phyloP scores from a whole-genome alignment of 768 basidiomycete genomes.

The Lactarius sp. region DNA sequence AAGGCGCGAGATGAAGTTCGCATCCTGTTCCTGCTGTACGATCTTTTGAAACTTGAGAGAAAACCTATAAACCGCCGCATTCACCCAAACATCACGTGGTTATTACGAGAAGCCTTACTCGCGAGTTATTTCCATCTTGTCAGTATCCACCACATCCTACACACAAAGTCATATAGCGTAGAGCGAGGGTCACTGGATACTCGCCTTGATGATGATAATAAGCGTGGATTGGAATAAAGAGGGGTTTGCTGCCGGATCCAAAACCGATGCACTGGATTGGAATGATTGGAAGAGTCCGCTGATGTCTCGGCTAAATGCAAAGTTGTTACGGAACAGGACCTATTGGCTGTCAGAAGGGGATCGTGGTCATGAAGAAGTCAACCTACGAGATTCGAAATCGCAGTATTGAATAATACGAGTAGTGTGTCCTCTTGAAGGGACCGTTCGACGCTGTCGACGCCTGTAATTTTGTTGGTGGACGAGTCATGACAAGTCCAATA shows the following conservation, averaged over 20 bases:
- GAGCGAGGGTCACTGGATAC: not conserved
- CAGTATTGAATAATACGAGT: slow-evolving; percentile 59
- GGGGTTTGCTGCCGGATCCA: slow-evolving; percentile 57
- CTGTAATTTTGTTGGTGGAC: slow-evolving; percentile 28
- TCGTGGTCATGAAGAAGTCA: not conserved
- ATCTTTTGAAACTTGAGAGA: slow-evolving; percentile 54
- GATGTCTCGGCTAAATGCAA: slow-evolving; percentile 56
- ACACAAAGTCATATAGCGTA: not conserved
- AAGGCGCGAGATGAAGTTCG: slow-evolving; percentile 58
- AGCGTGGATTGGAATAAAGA: slow-evolving; percentile 55
- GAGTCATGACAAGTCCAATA: not conserved
- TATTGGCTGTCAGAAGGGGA: slow-evolving; percentile 26
- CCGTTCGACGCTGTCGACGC: slow-evolving; percentile 60
- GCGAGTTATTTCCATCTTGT: slow-evolving; percentile 50
- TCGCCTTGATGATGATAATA: slow-evolving; percentile 61
- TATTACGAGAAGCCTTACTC: slow-evolving; percentile 39
- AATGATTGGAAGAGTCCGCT: slow-evolving; percentile 58
- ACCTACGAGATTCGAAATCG: slow-evolving; percentile 54
- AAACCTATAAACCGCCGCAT: slow-evolving; percentile 37
- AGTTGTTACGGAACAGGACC: slow-evolving; percentile 65
- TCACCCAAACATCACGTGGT: not conserved
- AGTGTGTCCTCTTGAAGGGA: slow-evolving; percentile 60
- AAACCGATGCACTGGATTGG: slow-evolving; percentile 50
- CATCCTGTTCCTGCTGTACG: slow-evolving; percentile 54
- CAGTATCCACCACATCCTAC: slow-evolving; percentile 60